Evolutionary conservation across 331 rosid species (phyloP).

Genomic region (Quercus phellos): DNA sequence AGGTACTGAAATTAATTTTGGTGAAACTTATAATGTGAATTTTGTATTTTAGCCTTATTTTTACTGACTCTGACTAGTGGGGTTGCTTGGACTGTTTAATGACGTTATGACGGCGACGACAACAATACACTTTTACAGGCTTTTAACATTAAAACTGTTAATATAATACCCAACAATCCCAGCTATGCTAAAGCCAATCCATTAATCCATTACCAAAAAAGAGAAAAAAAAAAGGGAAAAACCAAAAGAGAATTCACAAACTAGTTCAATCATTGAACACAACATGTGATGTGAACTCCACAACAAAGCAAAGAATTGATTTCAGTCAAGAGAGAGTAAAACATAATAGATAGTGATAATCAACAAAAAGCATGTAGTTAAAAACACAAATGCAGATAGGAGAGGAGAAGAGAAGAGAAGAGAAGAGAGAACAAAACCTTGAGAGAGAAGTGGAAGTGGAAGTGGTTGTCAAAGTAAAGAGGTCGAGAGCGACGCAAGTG

Average conservation of each 20-base stretch:
- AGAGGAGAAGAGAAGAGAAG: neutral
- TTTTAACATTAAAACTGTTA: neutral
- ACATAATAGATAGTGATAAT: neutral
- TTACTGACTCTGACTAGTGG: neutral
- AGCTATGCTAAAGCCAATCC: neutral
- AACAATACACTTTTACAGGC: neutral
- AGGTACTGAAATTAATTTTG: no score
- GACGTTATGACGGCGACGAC: no score
- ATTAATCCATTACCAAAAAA: neutral
- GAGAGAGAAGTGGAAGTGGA: constrained; percentile 4
- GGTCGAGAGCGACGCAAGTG: constrained; percentile 7
- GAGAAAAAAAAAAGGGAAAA: neutral
- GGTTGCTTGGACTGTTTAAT: neutral
- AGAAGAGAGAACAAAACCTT: constrained; percentile 29
- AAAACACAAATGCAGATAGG: neutral
- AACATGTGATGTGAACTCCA: neutral
- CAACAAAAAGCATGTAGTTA: neutral
- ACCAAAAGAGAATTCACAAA: neutral
- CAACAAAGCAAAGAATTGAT: neutral
- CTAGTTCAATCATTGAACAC: neutral
- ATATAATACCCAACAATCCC: neutral
- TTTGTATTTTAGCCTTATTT: neutral
- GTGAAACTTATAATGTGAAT: no score
- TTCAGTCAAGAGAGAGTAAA: no score
- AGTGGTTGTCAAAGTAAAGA: neutral